Percentiles rank a stretch among this genome's conserved stretches.
These are phyloP conservation scores for Ascochyta viciae-villosae DNA, from an alignment of 2,329 filamentous ascomycete genomes.

Conservation along the genomic window DNA sequence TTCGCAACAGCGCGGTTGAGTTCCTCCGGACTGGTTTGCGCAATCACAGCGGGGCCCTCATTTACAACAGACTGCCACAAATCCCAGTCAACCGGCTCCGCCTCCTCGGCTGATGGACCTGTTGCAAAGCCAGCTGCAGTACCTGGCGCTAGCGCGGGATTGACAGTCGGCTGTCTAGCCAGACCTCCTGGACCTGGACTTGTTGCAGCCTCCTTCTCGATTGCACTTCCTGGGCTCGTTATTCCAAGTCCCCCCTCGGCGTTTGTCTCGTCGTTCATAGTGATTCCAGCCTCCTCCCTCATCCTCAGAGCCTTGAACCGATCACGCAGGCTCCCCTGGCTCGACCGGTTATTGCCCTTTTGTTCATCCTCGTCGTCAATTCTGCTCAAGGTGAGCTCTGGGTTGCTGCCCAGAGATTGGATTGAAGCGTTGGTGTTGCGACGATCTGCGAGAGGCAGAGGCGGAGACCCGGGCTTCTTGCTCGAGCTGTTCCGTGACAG, in stretches of 20 bases:
- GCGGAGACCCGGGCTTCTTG: slow-evolving; percentile 64
- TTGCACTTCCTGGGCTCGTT: slow-evolving; percentile 47
- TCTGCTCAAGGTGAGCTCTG: slow-evolving; percentile 78
- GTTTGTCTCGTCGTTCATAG: slow-evolving; percentile 54
- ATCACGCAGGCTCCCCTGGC: slow-evolving; percentile 53
- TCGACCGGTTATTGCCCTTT: slow-evolving; percentile 40
- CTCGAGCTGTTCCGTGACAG: slow-evolving; percentile 57
- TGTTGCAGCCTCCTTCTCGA: slow-evolving; percentile 47
- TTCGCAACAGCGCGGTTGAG: slow-evolving; percentile 89
- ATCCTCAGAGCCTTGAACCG: slow-evolving; percentile 56
- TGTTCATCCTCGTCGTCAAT: slow-evolving; percentile 67
- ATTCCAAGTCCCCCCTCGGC: slow-evolving; percentile 54
- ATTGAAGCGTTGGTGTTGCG: slow-evolving; percentile 83
- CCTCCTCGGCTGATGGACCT: slow-evolving; percentile 74
- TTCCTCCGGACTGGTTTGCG: slow-evolving; percentile 86
- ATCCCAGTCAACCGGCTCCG: slow-evolving; percentile 92
- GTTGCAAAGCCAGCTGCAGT: slow-evolving; percentile 83
- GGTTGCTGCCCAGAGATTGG: slow-evolving; percentile 78
- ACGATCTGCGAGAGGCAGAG: slow-evolving; percentile 59
- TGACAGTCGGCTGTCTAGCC: slow-evolving; percentile 68
- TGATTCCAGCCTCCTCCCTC: slow-evolving; percentile 54
- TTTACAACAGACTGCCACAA: slow-evolving; percentile 97
- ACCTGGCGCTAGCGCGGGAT: slow-evolving; percentile 77
- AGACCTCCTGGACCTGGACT: slow-evolving; percentile 39
- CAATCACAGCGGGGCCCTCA: slow-evolving; percentile 87